Evolutionary conservation across 2,329 filamentous ascomycete species (phyloP).

Genomic region (Fusarium oligoseptatum): DNA sequence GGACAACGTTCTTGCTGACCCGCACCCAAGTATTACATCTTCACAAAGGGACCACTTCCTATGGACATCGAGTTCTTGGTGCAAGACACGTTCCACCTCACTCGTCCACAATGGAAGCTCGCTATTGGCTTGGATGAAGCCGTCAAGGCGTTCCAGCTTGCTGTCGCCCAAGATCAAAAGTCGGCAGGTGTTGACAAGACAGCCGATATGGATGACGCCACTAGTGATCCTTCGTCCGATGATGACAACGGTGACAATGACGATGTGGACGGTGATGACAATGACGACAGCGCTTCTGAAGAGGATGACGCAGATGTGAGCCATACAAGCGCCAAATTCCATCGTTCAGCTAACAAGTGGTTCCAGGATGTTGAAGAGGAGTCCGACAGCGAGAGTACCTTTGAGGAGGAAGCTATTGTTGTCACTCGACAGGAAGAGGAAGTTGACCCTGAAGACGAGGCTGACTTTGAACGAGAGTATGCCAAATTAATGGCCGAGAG

Average conservation of each 20-base stretch:
- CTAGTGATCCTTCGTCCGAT: conserved; percentile 79
- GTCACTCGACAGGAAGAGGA: conserved; percentile 93
- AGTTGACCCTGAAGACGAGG: conserved; percentile 92
- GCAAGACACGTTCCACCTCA: conserved; percentile 88
- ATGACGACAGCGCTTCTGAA: conserved; percentile 70
- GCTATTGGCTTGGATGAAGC: conserved; percentile 86
- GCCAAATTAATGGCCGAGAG: conserved; percentile 99
- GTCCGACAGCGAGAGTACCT: conserved; percentile 71
- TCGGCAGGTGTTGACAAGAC: conserved; percentile 77
- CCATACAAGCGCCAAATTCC: neutral
- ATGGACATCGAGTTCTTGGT: conserved; percentile 99
- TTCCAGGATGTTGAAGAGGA: conserved; percentile 62
- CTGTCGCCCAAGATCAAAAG: conserved; percentile 92
- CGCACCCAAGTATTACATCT: conserved; percentile 82
- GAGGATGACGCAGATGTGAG: conserved; percentile 72
- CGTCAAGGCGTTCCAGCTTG: conserved; percentile 83
- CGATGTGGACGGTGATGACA: conserved; percentile 72
- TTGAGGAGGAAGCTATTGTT: conserved; percentile 89
- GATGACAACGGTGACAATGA: conserved; percentile 79
- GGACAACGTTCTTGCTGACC: conserved; percentile 6
- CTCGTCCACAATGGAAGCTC: conserved; percentile 93
- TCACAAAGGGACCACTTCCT: conserved; percentile 87
- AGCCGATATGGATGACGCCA: conserved; percentile 78
- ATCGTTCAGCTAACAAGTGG: conserved; percentile 19
- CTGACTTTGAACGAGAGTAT: conserved; percentile 97